A percentile compares a stretch with the other conserved stretches of the same genome.
Evolutionary conservation across 352 stramenopile species (phyloP).

Genomic region (Phytopythium aichiense): DNA sequence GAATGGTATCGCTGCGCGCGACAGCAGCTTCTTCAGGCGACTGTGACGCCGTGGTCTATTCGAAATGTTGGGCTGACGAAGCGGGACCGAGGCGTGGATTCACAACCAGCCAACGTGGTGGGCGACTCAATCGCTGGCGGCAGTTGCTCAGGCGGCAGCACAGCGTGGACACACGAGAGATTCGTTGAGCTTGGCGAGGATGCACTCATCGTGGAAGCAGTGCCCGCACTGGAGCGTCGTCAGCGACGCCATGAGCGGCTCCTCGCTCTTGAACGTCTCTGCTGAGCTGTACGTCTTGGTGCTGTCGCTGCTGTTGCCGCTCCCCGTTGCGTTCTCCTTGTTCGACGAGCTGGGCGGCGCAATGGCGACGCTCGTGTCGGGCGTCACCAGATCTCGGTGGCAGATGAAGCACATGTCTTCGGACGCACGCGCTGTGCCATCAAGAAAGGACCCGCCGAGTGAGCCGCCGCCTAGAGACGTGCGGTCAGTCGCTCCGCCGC

Average conservation of each 20-base stretch:
- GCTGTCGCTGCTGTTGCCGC: constrained; percentile 12
- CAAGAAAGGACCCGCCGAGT: constrained; percentile 25
- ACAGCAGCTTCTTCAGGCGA: no score
- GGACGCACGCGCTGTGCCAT: constrained; percentile 15
- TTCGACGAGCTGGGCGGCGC: constrained; percentile 21
- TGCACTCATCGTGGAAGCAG: constrained; percentile 86
- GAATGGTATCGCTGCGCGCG: neutral
- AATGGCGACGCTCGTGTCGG: constrained; percentile 32
- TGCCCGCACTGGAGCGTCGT: constrained; percentile 79
- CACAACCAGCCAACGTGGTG: neutral
- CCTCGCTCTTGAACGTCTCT: constrained; percentile 20
- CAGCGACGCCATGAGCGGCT: constrained; percentile 37
- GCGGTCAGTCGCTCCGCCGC: constrained; percentile 29
- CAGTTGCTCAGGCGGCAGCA: constrained; percentile 2
- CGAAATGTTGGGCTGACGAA: no score
- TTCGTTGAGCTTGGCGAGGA: constrained; percentile 79
- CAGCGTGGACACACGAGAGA: constrained; percentile 64
- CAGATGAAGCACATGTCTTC: constrained; percentile 62
- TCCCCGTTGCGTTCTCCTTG: constrained; percentile 1
- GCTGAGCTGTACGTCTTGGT: constrained; percentile 6
- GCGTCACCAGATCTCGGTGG: constrained; percentile 27
- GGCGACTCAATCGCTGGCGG: neutral
- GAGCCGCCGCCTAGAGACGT: constrained; percentile 21
- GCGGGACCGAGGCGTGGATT: no score
- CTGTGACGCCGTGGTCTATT: no score